These are phyloP conservation scores for Tylopilus plumbeoviolaceoides DNA, from an alignment of 768 basidiomycete genomes.

Conservation along the genomic window DNA sequence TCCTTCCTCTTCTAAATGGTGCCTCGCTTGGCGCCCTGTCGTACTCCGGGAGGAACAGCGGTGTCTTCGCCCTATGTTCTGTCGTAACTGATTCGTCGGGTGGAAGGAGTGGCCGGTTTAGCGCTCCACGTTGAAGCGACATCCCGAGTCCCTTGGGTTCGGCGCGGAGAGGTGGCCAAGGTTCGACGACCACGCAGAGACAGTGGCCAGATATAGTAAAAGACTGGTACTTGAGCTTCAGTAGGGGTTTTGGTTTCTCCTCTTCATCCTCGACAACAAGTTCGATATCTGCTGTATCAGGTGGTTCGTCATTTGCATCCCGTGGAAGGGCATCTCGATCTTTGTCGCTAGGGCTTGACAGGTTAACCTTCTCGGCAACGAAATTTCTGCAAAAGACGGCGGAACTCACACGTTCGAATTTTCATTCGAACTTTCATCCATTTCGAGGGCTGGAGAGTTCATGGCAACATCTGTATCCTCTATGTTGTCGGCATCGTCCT, in stretches of 20 bases:
- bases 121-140: conserved; percentile 15
- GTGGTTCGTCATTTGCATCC: not conserved
- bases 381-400: not conserved
- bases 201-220: conserved; percentile 70
- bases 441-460: conserved; percentile 3
- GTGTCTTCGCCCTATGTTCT: conserved; percentile 47
- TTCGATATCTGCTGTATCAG: conserved; percentile 27
- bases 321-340: not conserved
- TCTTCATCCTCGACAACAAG: conserved; percentile 56
- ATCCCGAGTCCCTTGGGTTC: conserved; percentile 30
- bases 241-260: conserved; percentile 65
- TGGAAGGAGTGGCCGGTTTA: conserved; percentile 28
- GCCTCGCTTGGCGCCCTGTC: conserved; percentile 40
- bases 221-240: conserved; percentile 65
- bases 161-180: conserved; percentile 57
- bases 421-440: not conserved
- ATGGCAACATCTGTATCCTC: conserved; percentile 18
- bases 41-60: conserved; percentile 71
- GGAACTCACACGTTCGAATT: conserved; percentile 5
- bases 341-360: not conserved
- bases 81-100: conserved; percentile 11
- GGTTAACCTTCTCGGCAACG: not conserved
- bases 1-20: conserved; percentile 25
- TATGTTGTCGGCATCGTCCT: conserved; percentile 20
- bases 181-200: conserved; percentile 80